Base-by-base conservation (phyloP, 2,329 filamentous ascomycete species). In the Fusarium sp. region DNA sequence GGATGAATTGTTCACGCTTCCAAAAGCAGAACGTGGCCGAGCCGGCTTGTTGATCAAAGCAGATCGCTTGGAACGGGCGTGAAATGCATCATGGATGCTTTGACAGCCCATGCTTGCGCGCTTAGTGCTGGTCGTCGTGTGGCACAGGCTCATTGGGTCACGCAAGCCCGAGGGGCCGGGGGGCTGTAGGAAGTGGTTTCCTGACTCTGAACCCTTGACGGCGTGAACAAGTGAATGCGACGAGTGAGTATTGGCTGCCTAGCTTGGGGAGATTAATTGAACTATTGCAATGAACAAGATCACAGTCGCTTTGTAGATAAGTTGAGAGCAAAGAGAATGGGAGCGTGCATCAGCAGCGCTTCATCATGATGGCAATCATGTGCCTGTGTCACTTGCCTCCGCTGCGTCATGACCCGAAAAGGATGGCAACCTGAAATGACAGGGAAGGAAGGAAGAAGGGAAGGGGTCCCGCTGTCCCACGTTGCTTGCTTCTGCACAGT, bases 141-240 rank as follows among this genome's bases (percentile, higher is more conserved):
- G 77, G 77, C 77, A 77, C 66, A 62, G 77, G 77, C 75, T 79
- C 70, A 79, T 79, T 79, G 77, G 77, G 71, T 76, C 68, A 70
- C 68, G 64, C 62, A 65, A 66, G 66, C 69, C 65, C 63, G 74
- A 74, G 65, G 42, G 66, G 65, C 69, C 64, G 64, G 74, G 75
- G 75, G 66, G 22, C 13, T 27, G 8, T 68, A 40, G 62, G 13
- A 36, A 66, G 58, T n/a, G 56, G 58, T 42, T 74, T 68, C 59
- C 65, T 47, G 68, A 67, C 25, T 57, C 40, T 47, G 59, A 63
- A 66, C 47, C 52, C 68, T 38, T 74, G 52, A 36, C 29, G n/a
- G 62, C 22, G 63, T 73, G 65, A 74, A 67, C 36, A 52, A 20
- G 50, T 68, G 69, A 67, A 73, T 64, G 65, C 66, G 65, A 63